Percentiles rank a stretch among this genome's conserved stretches.
phyloP scores from a whole-genome alignment of 2,329 filamentous ascomycete genomes.

The Paramyrothecium sp. region DNA sequence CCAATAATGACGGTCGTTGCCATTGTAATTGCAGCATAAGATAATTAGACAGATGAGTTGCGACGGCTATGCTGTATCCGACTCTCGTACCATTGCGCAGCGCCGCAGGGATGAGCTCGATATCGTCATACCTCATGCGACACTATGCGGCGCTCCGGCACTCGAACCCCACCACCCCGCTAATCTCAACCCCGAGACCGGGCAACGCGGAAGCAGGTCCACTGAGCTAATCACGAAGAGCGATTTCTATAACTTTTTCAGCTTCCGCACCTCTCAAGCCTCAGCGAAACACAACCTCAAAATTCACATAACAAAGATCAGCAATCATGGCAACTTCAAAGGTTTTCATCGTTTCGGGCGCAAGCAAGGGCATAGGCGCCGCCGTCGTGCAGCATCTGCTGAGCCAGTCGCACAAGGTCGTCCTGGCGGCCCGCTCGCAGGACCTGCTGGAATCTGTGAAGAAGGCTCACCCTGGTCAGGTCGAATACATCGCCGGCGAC shows the following conservation, averaged over 20 bases:
- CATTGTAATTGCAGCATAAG: slow-evolving; percentile 19
- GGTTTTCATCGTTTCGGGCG: slow-evolving; percentile 68
- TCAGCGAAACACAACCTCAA: background rate
- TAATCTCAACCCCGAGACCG: no score
- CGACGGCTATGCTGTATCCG: no score
- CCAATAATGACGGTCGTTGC: slow-evolving; percentile 65
- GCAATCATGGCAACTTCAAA: slow-evolving; percentile 48
- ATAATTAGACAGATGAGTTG: no score
- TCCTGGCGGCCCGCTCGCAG: slow-evolving; percentile 55
- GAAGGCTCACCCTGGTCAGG: slow-evolving; percentile 44
- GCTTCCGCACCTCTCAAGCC: background rate
- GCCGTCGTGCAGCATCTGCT: slow-evolving; percentile 54
- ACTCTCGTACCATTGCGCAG: no score
- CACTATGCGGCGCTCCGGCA: background rate
- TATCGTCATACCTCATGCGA: background rate
- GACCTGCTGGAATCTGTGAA: slow-evolving; percentile 46
- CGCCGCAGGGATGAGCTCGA: background rate
- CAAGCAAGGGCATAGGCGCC: slow-evolving; percentile 62
- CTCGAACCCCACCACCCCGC: background rate
- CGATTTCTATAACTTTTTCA: no score
- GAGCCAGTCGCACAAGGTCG: slow-evolving; percentile 53
- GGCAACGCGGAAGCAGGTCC: no score
- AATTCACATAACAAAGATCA: background rate
- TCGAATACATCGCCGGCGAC: slow-evolving; percentile 57
- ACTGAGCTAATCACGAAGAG: no score